Percentiles rank a stretch among this genome's conserved stretches.
Evolutionary conservation across 768 basidiomycete genomes (phyloP).

Genomic region (Suillus alpinus): DNA sequence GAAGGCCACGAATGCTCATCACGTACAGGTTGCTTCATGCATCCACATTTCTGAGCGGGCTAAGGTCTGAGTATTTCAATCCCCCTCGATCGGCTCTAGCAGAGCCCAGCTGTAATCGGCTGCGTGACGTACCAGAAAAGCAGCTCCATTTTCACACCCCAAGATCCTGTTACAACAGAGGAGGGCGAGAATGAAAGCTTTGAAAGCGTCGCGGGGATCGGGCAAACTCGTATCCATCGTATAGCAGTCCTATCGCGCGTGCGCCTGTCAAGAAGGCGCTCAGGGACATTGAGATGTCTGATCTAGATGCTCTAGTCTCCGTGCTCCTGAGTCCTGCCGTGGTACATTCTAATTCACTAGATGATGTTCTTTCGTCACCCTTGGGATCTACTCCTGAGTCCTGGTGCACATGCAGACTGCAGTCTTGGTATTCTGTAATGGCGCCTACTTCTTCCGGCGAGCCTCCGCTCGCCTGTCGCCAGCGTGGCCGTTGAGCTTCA

Average conservation of each 20-base stretch:
- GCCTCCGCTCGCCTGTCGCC: no score
- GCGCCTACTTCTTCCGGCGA: no score
- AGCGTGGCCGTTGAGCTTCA: no score
- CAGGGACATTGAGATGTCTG: background rate
- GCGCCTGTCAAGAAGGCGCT: background rate
- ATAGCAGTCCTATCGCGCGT: no score
- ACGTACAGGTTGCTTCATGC: conserved; percentile 30
- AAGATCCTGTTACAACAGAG: conserved; percentile 42
- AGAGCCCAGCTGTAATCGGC: conserved; percentile 54
- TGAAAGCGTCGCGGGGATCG: conserved; percentile 10
- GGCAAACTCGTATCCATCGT: no score
- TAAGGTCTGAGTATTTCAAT: conserved; percentile 77
- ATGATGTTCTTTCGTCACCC: background rate
- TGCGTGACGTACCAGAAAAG: conserved; percentile 71
- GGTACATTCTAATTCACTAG: background rate
- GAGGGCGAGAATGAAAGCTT: conserved; percentile 21
- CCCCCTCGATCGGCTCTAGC: conserved; percentile 63
- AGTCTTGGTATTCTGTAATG: background rate
- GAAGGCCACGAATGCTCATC: conserved; percentile 49
- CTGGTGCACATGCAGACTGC: background rate
- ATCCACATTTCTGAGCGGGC: conserved; percentile 63
- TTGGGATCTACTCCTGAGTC: background rate
- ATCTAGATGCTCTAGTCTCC: background rate
- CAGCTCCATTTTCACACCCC: conserved; percentile 30
- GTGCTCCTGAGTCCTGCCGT: background rate